Evolutionary conservation across 768 basidiomycete genomes (phyloP), one percentile per base, ranked within the genome.

Genomic region (Holtermanniella nyarrowii): DNA sequence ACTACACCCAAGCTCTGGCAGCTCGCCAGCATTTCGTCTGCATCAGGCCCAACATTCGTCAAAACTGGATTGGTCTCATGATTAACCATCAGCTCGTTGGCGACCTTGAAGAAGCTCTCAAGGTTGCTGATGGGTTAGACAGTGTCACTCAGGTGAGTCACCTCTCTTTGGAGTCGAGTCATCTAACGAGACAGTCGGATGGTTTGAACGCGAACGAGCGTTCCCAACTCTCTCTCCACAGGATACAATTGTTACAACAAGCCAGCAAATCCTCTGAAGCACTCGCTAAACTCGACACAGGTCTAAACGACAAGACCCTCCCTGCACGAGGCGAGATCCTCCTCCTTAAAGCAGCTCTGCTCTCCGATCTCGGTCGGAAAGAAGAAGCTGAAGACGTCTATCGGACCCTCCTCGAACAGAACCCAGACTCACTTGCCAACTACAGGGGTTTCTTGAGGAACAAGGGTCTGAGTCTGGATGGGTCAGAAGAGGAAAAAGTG

Each of bases 51-150:
- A 81, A 82, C 49, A 73, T 85, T 16, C 85, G 91, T 5, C 79
- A 84, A 52, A 85, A 90, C 68, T 99, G 95, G 95, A 73, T 89
- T 48, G 86, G 80, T 1, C 76, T 90, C 44, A 88, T 88, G 13
- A 79, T 97, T 23, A 89, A 91, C 3, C 83, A 88, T 70, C 84
- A 88, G 63, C 77, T 97, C 14, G 85, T 82, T 52, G 84, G 84
- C 4, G 83, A 90, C 56, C 69, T 80, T 3, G 61, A 69, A 11
- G 84, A 86, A 60, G 83, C 89, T 1, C 79, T 78, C 62, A 79
- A 79, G 24, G 79, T 86, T 1, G 70, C 93, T 24, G 81, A 86
- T 50, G 79, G 82, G 43, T 86, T 88, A 63, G 78, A 83, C 56
- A 11, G 24, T 22, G 40, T 46, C 16, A 50, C 12, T 67, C 23